Percentiles rank a stretch among this genome's conserved stretches.
These are phyloP conservation scores for Chlorella sorokiniana DNA, from an alignment of 139 green algal species.

Conservation along the genomic window DNA sequence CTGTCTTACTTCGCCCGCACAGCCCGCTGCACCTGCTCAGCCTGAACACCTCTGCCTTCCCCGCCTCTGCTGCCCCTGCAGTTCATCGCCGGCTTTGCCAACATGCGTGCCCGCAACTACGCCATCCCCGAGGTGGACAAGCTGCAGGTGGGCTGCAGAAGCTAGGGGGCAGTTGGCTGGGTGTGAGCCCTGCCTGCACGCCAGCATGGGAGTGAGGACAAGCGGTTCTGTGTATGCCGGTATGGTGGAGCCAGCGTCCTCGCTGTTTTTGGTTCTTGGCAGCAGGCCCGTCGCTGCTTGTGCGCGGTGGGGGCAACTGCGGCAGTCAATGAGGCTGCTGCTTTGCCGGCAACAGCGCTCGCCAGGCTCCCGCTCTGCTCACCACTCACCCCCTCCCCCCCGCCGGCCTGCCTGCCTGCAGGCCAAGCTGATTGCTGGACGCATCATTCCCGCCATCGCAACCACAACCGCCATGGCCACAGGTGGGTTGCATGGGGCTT, in stretches of 20 bases:
- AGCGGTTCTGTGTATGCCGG: no score
- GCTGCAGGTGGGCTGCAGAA: conserved; percentile 18
- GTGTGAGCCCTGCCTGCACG: no score
- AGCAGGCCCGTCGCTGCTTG: no score
- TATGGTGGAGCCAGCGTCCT: no score
- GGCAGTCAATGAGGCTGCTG: background rate
- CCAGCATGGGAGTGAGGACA: no score
- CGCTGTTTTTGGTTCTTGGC: no score
- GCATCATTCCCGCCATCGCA: conserved; percentile 98
- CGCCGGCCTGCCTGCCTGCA: no score
- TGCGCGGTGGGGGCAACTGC: no score
- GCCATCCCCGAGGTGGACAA: conserved; percentile 61
- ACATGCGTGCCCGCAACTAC: conserved; percentile 99
- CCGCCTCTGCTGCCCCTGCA: conserved; percentile 5
- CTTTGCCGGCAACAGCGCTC: background rate
- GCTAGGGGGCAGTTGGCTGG: background rate
- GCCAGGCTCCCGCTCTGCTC: background rate
- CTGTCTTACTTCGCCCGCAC: background rate
- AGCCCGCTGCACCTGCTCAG: background rate
- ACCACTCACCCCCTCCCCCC: background rate
- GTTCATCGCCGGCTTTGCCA: conserved; percentile 89
- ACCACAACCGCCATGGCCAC: conserved; percentile 96
- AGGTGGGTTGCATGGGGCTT: conserved; percentile 30
- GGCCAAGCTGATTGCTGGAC: conserved; percentile 97
- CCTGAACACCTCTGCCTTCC: background rate